A percentile compares a stretch with the other conserved stretches of the same genome.
Evolutionary conservation across 1,284 basidiomycete genomes (phyloP).

Genomic region (Heterobasidion annosum): DNA sequence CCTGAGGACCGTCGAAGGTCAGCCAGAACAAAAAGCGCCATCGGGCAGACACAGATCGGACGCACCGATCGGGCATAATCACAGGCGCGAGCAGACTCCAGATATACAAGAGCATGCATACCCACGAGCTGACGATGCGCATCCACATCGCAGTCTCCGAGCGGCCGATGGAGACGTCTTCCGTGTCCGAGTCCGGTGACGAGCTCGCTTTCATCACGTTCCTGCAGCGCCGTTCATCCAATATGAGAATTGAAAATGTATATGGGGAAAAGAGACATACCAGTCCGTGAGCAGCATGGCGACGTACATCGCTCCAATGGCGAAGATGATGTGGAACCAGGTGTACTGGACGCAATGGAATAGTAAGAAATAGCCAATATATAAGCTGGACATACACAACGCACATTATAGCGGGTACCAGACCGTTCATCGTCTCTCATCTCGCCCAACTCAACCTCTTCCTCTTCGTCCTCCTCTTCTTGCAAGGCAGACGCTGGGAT

Average conservation of each 20-base stretch:
- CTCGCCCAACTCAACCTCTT: slow-evolving; percentile 51
- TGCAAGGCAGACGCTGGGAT: slow-evolving; percentile 91
- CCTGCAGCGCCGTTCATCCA: slow-evolving; percentile 30
- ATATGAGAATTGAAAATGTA: neutral
- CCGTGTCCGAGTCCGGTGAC: slow-evolving; percentile 36
- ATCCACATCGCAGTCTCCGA: slow-evolving; percentile 99
- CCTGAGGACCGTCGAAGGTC: slow-evolving; percentile 1
- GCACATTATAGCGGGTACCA: slow-evolving; percentile 95
- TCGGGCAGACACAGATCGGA: neutral
- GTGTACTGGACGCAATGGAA: slow-evolving; percentile 57
- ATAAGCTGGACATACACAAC: slow-evolving; percentile 14
- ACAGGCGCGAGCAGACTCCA: slow-evolving; percentile 92
- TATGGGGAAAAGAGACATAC: slow-evolving; percentile 31
- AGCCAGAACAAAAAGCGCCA: neutral
- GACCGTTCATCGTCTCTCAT: slow-evolving; percentile 87
- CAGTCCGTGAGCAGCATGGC: slow-evolving; percentile 98
- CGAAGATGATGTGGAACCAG: slow-evolving; percentile 98
- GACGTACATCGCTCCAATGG: slow-evolving; percentile 95
- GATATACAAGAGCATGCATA: slow-evolving; percentile 82
- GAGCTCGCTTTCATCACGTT: slow-evolving; percentile 53
- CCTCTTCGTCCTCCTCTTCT: slow-evolving; percentile 72
- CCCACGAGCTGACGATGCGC: slow-evolving; percentile 92
- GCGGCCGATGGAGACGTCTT: slow-evolving; percentile 88
- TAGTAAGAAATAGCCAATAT: neutral
- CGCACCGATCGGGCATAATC: slow-evolving; percentile 76